Evolutionary conservation across 495 filamentous ascomycete genomes (phyloP).

Genomic region (Neurospora sublineolata): DNA sequence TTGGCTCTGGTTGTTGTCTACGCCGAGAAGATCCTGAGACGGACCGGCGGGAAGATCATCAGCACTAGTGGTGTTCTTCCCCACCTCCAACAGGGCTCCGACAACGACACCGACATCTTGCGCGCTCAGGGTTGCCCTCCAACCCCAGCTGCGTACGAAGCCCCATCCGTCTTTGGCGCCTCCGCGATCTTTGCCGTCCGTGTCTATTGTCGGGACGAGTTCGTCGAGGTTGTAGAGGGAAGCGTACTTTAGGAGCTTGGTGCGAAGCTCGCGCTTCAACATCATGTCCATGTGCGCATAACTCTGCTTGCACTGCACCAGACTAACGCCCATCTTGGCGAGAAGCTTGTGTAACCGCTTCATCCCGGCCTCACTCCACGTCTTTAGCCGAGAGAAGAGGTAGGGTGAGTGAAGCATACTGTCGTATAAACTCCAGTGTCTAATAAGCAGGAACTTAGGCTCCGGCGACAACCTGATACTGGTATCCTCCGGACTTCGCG

Average conservation of each 20-base stretch:
- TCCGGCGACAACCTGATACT: conserved; percentile 89
- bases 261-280: conserved; percentile 77
- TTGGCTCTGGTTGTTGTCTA: conserved; percentile 37
- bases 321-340: conserved; percentile 94
- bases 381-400: conserved; percentile 80
- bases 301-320: conserved; percentile 85
- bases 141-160: conserved; percentile 95
- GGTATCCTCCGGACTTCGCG: conserved; percentile 77
- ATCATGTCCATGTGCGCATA: conserved; percentile 99
- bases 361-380: conserved; percentile 82
- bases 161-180: conserved; percentile 81
- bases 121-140: conserved; percentile 86
- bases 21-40: conserved; percentile 28
- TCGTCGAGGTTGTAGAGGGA: conserved; percentile 86
- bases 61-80: conserved; percentile 36
- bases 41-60: conserved; percentile 11
- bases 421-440: conserved; percentile 96
- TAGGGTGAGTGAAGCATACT: conserved; percentile 98
- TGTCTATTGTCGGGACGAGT: conserved; percentile 61
- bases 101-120: conserved; percentile 85
- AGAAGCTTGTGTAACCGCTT: conserved; percentile 92
- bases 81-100: conserved; percentile 85
- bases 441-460: conserved; percentile 82
- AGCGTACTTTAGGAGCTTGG: conserved; percentile 77
- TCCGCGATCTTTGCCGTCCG: conserved; percentile 42